Evolutionary conservation across 2,329 filamentous ascomycete genomes (phyloP).

Genomic region (Didymella keratinophila): DNA sequence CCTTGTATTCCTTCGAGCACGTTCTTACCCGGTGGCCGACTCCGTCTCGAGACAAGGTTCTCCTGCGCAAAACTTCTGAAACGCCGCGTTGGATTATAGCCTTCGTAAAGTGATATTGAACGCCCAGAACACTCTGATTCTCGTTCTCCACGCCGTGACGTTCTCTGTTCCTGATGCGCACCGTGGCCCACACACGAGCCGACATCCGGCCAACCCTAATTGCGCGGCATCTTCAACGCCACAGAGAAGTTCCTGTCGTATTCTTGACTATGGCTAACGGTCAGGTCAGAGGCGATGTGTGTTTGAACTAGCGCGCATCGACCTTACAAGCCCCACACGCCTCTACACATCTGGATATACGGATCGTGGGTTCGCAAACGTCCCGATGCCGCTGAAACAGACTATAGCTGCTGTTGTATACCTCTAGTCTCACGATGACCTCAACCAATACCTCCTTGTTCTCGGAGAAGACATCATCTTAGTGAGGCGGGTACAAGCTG

Average conservation of each 20-base stretch:
- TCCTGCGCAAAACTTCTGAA: constrained; percentile 3
- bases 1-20: background rate
- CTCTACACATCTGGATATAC: constrained; percentile 12
- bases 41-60: background rate
- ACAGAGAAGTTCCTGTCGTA: background rate
- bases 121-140: constrained; percentile 6
- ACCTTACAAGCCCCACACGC: constrained; percentile 3
- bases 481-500: background rate
- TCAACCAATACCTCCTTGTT: constrained; percentile 4
- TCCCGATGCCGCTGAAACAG: constrained; percentile 34
- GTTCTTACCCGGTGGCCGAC: background rate
- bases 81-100: constrained; percentile 3
- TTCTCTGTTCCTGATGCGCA: background rate
- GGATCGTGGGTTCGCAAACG: constrained; percentile 12
- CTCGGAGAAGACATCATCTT: background rate
- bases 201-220: background rate
- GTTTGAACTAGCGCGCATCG: constrained; percentile 18
- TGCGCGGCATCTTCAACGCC: background rate
- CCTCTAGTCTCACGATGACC: constrained; percentile 19
- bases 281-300: constrained; percentile 4
- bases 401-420: constrained; percentile 27
- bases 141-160: background rate
- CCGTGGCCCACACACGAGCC: constrained; percentile 4
- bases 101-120: constrained; percentile 1
- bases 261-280: background rate